These are phyloP conservation scores for Rhodotorula diobovata DNA, from an alignment of 768 basidiomycete species.

Conservation along the genomic window DNA sequence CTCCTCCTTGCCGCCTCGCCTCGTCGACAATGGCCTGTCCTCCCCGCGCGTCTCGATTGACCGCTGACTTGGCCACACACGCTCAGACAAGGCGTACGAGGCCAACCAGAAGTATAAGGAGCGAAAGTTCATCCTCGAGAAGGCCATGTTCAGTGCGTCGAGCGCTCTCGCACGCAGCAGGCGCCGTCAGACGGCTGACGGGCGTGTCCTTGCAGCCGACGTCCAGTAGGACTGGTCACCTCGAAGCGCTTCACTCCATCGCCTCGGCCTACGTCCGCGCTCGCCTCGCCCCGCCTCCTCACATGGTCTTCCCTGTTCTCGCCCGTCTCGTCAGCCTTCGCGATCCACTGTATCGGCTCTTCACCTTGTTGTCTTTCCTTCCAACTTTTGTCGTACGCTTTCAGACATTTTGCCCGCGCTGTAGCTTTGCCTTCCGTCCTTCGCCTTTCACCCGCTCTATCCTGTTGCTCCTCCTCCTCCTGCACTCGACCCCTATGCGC, in stretches of 20 bases:
- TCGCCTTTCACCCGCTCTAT: neutral
- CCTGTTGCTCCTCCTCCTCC: too few species aligned
- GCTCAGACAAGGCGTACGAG: conserved; percentile 88
- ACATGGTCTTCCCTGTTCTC: too few species aligned
- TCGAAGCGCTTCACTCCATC: too few species aligned
- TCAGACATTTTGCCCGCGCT: neutral
- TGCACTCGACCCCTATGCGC: neutral
- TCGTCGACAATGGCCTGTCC: neutral
- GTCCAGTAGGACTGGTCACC: too few species aligned
- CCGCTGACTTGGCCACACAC: neutral
- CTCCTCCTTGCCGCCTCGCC: conserved; percentile 20
- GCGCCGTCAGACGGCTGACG: too few species aligned
- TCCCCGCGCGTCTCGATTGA: neutral
- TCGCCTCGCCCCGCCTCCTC: neutral
- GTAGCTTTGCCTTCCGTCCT: neutral
- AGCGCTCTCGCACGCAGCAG: neutral
- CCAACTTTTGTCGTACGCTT: neutral
- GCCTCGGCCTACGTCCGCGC: too few species aligned
- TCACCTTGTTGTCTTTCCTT: neutral
- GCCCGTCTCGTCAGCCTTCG: too few species aligned
- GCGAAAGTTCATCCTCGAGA: conserved; percentile 93
- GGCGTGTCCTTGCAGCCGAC: neutral
- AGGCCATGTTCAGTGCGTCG: conserved; percentile 37
- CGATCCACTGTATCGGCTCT: neutral
- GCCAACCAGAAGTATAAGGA: conserved; percentile 93